Conservation (phyloP, 1,139 yeast genomes). For the Debaryomyces subglobosus region DNA sequence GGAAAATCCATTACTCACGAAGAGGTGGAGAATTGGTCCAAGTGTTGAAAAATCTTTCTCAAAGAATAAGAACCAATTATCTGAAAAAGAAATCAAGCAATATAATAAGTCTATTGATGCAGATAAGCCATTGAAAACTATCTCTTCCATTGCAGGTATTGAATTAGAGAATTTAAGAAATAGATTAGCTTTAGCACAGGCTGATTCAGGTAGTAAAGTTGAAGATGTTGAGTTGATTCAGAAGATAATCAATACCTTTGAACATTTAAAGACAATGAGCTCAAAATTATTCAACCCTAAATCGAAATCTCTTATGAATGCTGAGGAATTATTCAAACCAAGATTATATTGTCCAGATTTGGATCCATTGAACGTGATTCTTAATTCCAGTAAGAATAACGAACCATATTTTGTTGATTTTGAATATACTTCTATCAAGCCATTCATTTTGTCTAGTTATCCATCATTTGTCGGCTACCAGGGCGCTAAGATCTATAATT, state of each 20-base stretch:
- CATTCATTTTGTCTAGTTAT: conserved; percentile 73
- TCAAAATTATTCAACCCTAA: conserved; percentile 55
- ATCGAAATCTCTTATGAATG: conserved; percentile 58
- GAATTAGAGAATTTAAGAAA: conserved; percentile 67
- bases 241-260: conserved; percentile 59
- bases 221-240: conserved; percentile 47
- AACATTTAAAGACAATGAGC: conserved; percentile 57
- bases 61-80: conserved; percentile 60
- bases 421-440: conserved; percentile 79
- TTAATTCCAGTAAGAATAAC: conserved; percentile 37
- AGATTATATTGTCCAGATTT: conserved; percentile 80
- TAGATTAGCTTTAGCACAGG: conserved; percentile 57
- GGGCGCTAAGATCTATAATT: conserved; percentile 82
- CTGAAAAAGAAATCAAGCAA: conserved; percentile 46
- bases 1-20: conserved; percentile 50
- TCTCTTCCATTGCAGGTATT: conserved; percentile 63
- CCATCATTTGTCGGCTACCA: conserved; percentile 85
- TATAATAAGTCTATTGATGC: conserved; percentile 77
- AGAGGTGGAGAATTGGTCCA: conserved; percentile 93
- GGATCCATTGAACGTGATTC: conserved; percentile 84
- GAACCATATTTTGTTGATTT: conserved; percentile 69
- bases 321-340: conserved; percentile 67
- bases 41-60: conserved; percentile 77
- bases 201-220: conserved; percentile 49
- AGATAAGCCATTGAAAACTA: conserved; percentile 58